Conservation (phyloP, 2,329 filamentous ascomycete species). For the Aureobasidium sp. region DNA sequence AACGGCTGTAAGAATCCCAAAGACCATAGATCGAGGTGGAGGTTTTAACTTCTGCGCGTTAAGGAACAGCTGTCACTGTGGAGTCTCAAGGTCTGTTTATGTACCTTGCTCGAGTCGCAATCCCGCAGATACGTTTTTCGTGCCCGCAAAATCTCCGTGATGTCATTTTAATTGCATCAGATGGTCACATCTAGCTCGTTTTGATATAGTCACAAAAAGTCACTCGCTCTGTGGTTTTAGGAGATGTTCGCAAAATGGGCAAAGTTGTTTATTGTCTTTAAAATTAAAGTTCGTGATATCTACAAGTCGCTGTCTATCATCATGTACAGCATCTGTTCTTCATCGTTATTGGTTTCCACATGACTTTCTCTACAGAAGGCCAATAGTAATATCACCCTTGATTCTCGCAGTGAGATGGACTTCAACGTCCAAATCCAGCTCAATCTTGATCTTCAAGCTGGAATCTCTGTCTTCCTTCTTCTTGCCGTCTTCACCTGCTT, state of each 20-base stretch:
- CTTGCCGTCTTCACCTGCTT: not conserved
- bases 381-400: slow-evolving; percentile 27
- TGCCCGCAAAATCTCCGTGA: not conserved
- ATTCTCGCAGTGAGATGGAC: slow-evolving; percentile 25
- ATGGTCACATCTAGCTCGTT: not conserved
- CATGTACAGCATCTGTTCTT: not conserved
- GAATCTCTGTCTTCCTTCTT: slow-evolving; percentile 19
- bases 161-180: slow-evolving; percentile 3
- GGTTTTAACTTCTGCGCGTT: not conserved
- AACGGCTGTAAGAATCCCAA: slow-evolving; percentile 27
- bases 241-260: not conserved
- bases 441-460: slow-evolving; percentile 25
- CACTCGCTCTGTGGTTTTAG: not conserved
- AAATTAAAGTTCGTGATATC: not conserved
- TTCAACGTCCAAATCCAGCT: slow-evolving; percentile 26
- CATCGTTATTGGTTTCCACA: not conserved
- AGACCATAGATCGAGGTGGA: slow-evolving; percentile 21
- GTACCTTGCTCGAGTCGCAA: not conserved
- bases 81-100: not conserved
- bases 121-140: not conserved
- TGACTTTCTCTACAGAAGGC: slow-evolving; percentile 20
- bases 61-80: not conserved
- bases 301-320: not conserved
- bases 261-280: not conserved
- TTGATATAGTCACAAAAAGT: not conserved